Conservation (phyloP, 2,329 filamentous ascomycete species). For the Penicillium sp. region DNA sequence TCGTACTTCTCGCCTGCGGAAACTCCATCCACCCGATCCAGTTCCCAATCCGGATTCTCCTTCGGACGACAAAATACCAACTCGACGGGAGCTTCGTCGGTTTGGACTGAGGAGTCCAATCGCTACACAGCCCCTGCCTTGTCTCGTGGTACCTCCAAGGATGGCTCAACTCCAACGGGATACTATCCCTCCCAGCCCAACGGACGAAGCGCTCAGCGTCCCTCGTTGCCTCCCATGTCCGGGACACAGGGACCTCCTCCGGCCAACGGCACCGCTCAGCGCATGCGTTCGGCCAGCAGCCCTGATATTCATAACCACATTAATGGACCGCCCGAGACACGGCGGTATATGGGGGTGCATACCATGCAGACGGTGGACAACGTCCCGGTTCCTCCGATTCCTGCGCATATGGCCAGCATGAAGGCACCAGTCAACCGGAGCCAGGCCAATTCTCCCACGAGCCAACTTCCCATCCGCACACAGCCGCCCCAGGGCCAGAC, state of each 20-base stretch:
- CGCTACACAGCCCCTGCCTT: conserved; percentile 86
- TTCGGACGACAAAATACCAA: conserved; percentile 72
- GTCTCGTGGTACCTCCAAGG: conserved; percentile 72
- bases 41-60: conserved; percentile 60
- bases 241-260: conserved; percentile 49
- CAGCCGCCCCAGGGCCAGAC: conserved; percentile 45
- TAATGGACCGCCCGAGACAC: conserved; percentile 38
- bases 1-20: conserved; percentile 94
- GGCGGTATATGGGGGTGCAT: conserved; percentile 51
- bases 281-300: conserved; percentile 87
- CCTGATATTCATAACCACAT: conserved; percentile 77
- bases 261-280: conserved; percentile 53
- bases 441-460: conserved; percentile 72
- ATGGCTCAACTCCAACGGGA: conserved; percentile 61
- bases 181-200: conserved; percentile 61
- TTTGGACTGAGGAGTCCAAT: conserved; percentile 67
- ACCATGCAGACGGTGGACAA: conserved; percentile 49
- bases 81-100: conserved; percentile 43
- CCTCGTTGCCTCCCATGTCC: conserved; percentile 70
- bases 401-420: conserved; percentile 60
- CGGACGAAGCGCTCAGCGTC: conserved; percentile 56
- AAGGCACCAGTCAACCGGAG: conserved; percentile 64
- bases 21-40: conserved; percentile 53
- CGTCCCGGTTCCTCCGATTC: conserved; percentile 72
- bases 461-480: conserved; percentile 59